A percentile compares a stretch with the other conserved stretches of the same genome.
Conservation (phyloP, 768 basidiomycete species). For the Leccinum disarticulatum region DNA sequence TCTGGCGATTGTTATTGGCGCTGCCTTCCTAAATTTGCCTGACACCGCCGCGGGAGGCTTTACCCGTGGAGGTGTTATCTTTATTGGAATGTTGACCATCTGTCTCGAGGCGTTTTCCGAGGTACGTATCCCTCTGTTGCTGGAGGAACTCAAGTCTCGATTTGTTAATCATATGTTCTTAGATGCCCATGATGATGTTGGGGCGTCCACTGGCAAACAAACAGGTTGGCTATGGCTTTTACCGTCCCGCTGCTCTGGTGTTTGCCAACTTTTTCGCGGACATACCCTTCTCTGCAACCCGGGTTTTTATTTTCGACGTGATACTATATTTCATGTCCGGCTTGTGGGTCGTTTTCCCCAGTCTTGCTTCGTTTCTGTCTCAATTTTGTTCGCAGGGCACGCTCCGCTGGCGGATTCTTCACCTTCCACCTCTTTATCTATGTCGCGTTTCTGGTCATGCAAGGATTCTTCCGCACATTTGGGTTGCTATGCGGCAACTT, state of each 20-base stretch:
- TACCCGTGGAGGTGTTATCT: constrained; percentile 82
- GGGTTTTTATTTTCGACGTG: constrained; percentile 60
- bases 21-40: constrained; percentile 72
- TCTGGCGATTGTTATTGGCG: constrained; percentile 62
- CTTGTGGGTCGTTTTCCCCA: constrained; percentile 37
- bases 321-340: constrained; percentile 69
- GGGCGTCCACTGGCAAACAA: constrained; percentile 76
- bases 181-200: constrained; percentile 76
- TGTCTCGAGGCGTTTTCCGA: constrained; percentile 74
- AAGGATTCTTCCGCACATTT: constrained; percentile 81
- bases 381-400: constrained; percentile 21
- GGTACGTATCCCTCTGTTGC: constrained; percentile 35
- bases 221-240: constrained; percentile 65
- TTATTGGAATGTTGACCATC: constrained; percentile 64
- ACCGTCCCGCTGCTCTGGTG: constrained; percentile 62
- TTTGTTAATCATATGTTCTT: constrained; percentile 3
- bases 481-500: constrained; percentile 58
- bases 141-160: background rate
- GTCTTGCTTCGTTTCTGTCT: constrained; percentile 20
- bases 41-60: constrained; percentile 78
- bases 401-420: constrained; percentile 44
- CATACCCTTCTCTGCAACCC: constrained; percentile 62
- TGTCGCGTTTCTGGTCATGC: constrained; percentile 67
- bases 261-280: constrained; percentile 69
- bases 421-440: constrained; percentile 69